phyloP scores from a whole-genome alignment of 2,329 filamentous ascomycete genomes.

The Gremmenia infestans region DNA sequence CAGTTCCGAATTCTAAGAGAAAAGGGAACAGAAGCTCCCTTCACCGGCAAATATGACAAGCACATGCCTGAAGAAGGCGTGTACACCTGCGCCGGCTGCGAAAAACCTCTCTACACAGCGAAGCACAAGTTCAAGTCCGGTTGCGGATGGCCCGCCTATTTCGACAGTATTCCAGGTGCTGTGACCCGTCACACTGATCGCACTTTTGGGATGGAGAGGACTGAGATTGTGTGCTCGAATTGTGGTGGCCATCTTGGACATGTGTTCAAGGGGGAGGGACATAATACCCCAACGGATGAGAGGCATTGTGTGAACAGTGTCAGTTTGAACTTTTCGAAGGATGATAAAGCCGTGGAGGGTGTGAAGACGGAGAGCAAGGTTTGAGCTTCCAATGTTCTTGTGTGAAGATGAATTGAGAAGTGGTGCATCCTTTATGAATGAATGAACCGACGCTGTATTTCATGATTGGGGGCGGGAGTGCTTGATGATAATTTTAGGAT shows the following conservation, averaged over 20 bases:
- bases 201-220: conserved; percentile 75
- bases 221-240: conserved; percentile 90
- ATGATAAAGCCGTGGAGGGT: conserved; percentile 9
- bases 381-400: too few relatives aligned
- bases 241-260: conserved; percentile 90
- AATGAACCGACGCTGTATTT: not conserved
- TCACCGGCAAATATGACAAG: conserved; percentile 80
- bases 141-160: conserved; percentile 98
- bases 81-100: conserved; percentile 84
- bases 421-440: not conserved
- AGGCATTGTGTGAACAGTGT: conserved; percentile 75
- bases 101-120: conserved; percentile 85
- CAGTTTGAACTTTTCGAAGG: conserved; percentile 12
- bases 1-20: conserved; percentile 92
- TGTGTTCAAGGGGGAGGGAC: conserved; percentile 88
- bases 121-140: conserved; percentile 93
- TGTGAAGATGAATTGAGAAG: not conserved
- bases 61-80: conserved; percentile 71
- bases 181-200: conserved; percentile 77
- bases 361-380: not conserved
- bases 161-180: conserved; percentile 87
- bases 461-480: not conserved
- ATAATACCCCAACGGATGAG: conserved; percentile 83
- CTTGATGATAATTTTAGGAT: too few relatives aligned
- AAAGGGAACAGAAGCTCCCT: conserved; percentile 83